Conservation (phyloP, 768 basidiomycete species). For the Mycena pura region DNA sequence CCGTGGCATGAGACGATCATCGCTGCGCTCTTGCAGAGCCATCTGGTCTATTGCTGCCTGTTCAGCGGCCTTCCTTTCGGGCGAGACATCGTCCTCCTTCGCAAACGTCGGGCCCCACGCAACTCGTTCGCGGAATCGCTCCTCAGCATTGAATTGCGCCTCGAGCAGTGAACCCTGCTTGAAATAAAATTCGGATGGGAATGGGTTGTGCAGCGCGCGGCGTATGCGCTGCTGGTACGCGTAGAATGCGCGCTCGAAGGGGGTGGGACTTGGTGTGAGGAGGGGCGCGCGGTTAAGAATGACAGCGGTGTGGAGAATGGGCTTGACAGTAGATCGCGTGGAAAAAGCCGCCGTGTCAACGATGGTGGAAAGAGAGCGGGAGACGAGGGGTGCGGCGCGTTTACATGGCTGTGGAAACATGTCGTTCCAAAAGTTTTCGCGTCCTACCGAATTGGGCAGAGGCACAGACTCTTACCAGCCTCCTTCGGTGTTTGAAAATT, state of each 20-base stretch:
- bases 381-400: conserved; percentile 13
- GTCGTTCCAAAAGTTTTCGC: neutral
- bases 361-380: conserved; percentile 20
- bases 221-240: conserved; percentile 84
- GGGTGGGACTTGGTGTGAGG: conserved; percentile 71
- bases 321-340: conserved; percentile 35
- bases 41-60: conserved; percentile 65
- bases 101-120: conserved; percentile 77
- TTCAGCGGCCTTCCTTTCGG: conserved; percentile 56
- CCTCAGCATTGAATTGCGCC: conserved; percentile 78
- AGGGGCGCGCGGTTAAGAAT: conserved; percentile 81
- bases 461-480: no score
- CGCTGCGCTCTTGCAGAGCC: conserved; percentile 64
- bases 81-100: conserved; percentile 49
- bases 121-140: conserved; percentile 70
- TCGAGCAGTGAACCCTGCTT: conserved; percentile 89
- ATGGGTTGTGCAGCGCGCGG: conserved; percentile 86
- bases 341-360: conserved; percentile 8
- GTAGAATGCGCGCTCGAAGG: conserved; percentile 83
- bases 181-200: conserved; percentile 92
- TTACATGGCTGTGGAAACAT: conserved; percentile 20
- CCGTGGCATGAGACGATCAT: conserved; percentile 67
- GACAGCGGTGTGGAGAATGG: conserved; percentile 64
- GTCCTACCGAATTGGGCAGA: neutral
- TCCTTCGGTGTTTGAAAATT: no score